These are phyloP conservation scores for Trichoderma lentiforme DNA, from an alignment of 2,329 filamentous ascomycete species.

Conservation along the genomic window DNA sequence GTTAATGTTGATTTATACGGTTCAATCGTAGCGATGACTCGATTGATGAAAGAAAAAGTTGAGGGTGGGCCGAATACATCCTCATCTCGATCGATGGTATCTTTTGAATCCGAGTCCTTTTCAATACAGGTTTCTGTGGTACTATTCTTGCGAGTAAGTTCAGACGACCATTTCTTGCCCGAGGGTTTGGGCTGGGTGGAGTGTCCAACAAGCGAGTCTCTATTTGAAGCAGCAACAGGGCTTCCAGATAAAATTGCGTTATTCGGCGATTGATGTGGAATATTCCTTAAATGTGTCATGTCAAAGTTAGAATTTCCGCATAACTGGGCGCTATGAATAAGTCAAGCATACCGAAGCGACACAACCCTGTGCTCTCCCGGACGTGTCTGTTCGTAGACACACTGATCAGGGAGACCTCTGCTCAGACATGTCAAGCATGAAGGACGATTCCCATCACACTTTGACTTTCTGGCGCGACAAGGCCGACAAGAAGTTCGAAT, in stretches of 20 bases:
- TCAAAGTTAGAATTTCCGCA: not conserved
- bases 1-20: not conserved
- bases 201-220: not conserved
- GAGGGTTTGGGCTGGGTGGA: not conserved
- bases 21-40: constrained; percentile 4
- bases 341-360: not conserved
- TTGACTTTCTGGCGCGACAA: constrained; percentile 3
- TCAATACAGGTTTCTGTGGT: not conserved
- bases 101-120: not conserved
- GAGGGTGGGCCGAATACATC: constrained; percentile 1
- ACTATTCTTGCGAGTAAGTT: not conserved
- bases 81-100: not conserved
- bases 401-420: not conserved
- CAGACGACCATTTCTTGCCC: not conserved
- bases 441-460: constrained; percentile 6
- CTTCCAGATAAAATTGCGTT: not conserved
- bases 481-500: not conserved
- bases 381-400: not conserved
- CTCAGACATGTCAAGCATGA: constrained; percentile 1
- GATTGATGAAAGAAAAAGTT: constrained; percentile 6
- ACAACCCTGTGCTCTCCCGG: not conserved
- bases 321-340: not conserved
- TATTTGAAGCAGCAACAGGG: not conserved
- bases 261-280: not conserved
- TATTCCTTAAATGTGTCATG: not conserved